phyloP scores from a whole-genome alignment of 345 rosid genomes.

The Trapa bicornis region DNA sequence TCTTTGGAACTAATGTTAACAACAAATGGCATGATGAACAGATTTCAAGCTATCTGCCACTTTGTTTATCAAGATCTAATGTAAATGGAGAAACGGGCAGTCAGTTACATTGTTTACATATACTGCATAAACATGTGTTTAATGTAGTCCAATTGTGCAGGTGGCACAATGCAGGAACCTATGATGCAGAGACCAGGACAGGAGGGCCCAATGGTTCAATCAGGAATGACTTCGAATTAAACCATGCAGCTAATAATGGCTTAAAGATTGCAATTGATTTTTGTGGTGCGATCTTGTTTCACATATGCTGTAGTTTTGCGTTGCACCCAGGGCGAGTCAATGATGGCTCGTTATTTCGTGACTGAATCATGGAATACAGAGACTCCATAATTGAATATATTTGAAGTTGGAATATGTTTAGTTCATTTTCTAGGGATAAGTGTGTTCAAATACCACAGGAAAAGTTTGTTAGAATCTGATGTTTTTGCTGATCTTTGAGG shows the following conservation, averaged over 20 bases:
- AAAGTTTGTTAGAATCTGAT: neutral
- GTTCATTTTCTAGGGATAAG: neutral
- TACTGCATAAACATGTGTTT: neutral
- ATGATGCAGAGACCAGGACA: conserved; percentile 56
- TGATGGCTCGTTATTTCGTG: neutral
- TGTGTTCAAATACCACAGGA: too few species aligned
- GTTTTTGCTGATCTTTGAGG: neutral
- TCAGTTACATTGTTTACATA: neutral
- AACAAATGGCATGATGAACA: too few species aligned
- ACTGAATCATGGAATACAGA: neutral
- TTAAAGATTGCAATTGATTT: conserved; percentile 50
- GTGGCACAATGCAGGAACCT: conserved; percentile 94
- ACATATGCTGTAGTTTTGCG: too few species aligned
- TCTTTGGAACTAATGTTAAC: neutral
- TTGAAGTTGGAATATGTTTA: neutral
- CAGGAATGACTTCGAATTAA: conserved; percentile 38
- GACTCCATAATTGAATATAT: neutral
- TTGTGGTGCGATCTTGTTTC: conserved; percentile 38
- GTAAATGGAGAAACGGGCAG: too few species aligned
- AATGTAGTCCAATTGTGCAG: conserved; percentile 15
- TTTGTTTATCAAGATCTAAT: too few species aligned
- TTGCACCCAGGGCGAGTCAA: neutral
- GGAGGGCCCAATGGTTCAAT: conserved; percentile 94
- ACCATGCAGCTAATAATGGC: conserved; percentile 44
- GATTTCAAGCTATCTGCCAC: too few species aligned